Evolutionary conservation across 2,329 filamentous ascomycete species (phyloP).

Genomic region (Hymenoscyphus linearis): DNA sequence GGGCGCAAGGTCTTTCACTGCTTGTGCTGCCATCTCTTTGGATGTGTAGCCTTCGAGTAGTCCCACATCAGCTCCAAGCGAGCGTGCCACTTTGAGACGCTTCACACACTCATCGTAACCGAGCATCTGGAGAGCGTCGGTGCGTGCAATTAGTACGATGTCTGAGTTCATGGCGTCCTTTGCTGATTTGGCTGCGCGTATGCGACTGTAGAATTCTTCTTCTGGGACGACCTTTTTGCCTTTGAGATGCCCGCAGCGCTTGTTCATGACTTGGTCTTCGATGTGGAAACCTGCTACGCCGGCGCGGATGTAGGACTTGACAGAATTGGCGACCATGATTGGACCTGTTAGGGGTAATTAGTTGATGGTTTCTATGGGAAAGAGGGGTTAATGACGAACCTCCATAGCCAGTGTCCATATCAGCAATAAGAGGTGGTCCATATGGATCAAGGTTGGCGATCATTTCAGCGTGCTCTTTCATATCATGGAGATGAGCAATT

Average conservation of each 20-base stretch:
- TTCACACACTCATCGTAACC: slow-evolving; percentile 52
- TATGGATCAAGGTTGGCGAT: slow-evolving; percentile 43
- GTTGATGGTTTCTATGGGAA: not conserved
- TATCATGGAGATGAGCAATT: slow-evolving; percentile 46
- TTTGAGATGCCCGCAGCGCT: slow-evolving; percentile 59
- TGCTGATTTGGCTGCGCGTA: slow-evolving; percentile 49
- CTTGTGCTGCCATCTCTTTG: slow-evolving; percentile 43
- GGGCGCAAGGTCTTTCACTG: slow-evolving; percentile 39
- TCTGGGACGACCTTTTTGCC: slow-evolving; percentile 54
- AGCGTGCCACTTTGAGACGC: slow-evolving; percentile 45
- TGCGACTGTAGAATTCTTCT: slow-evolving; percentile 43
- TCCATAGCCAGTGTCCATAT: slow-evolving; percentile 50
- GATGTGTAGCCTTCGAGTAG: slow-evolving; percentile 55
- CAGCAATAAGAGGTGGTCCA: slow-evolving; percentile 43
- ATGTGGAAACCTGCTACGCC: slow-evolving; percentile 57
- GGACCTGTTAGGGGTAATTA: slow-evolving; percentile 8
- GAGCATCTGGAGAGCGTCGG: slow-evolving; percentile 52
- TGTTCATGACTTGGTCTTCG: slow-evolving; percentile 58
- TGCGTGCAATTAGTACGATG: slow-evolving; percentile 60
- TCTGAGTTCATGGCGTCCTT: slow-evolving; percentile 45
- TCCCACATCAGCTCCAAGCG: slow-evolving; percentile 52
- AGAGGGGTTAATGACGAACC: slow-evolving; percentile 20
- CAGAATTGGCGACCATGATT: slow-evolving; percentile 37
- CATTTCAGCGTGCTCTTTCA: slow-evolving; percentile 49
- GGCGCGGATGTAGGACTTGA: slow-evolving; percentile 34